Evolutionary conservation across 177 flowering plant species (phyloP).

Genomic region (Telopea speciosissima): DNA sequence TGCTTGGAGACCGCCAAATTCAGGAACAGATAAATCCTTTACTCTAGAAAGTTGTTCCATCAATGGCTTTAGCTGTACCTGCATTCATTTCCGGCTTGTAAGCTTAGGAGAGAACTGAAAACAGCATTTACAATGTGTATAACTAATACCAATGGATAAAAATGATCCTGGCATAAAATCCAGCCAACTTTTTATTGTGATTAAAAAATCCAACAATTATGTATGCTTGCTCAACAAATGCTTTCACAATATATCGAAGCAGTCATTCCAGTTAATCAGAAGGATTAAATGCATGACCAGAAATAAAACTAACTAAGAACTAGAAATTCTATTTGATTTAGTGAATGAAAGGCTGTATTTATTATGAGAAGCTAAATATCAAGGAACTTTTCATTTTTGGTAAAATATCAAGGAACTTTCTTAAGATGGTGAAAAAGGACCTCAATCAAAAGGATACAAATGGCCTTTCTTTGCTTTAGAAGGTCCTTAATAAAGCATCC

Average conservation of each 20-base stretch:
- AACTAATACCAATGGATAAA: background rate
- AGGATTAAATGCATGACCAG: background rate
- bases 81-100: conserved; percentile 18
- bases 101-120: background rate
- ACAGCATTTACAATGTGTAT: background rate
- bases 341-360: no score
- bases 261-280: background rate
- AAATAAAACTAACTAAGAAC: background rate
- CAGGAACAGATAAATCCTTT: conserved; percentile 79
- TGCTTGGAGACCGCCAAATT: conserved; percentile 79
- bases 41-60: conserved; percentile 77
- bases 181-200: background rate
- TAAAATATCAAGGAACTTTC: no score
- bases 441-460: no score
- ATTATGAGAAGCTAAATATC: no score
- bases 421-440: no score
- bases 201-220: background rate
- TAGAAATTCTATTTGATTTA: no score
- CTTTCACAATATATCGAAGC: no score
- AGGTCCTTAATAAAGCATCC: no score
- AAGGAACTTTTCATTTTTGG: no score
- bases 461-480: no score
- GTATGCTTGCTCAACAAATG: no score
- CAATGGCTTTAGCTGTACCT: conserved; percentile 86
- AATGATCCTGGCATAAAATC: background rate